A percentile compares a stretch with the other conserved stretches of the same genome.
phyloP scores from a whole-genome alignment of 768 basidiomycete species.

The Myochromella boudieri region DNA sequence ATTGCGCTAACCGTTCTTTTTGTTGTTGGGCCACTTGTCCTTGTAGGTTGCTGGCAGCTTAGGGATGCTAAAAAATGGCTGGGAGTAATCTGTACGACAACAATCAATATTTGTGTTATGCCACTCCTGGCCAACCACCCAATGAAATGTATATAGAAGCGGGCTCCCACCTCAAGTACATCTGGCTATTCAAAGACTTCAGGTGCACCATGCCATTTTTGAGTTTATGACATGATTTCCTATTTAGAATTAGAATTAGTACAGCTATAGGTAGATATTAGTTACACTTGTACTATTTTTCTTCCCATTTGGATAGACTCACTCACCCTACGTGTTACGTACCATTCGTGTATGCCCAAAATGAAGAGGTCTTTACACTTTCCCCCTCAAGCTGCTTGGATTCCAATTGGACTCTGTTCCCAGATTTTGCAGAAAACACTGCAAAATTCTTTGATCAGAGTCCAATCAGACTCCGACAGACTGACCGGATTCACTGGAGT shows the following conservation, averaged over 20 bases:
- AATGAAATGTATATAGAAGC: background rate
- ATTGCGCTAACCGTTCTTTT: conserved; percentile 56
- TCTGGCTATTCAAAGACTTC: conserved; percentile 81
- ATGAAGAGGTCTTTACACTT: too few species aligned
- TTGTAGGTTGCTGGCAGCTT: conserved; percentile 24
- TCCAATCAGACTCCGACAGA: too few species aligned
- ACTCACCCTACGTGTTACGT: conserved; percentile 60
- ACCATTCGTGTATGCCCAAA: conserved; percentile 84
- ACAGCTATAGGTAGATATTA: conserved; percentile 1
- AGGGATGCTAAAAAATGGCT: conserved; percentile 75
- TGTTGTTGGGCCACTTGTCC: conserved; percentile 41
- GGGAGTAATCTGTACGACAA: conserved; percentile 92
- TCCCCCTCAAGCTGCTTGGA: too few species aligned
- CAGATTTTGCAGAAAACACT: too few species aligned
- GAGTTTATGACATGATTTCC: conserved; percentile 65
- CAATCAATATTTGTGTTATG: conserved; percentile 97
- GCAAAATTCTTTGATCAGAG: too few species aligned
- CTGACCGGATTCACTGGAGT: too few species aligned
- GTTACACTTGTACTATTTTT: conserved; percentile 50
- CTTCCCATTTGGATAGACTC: conserved; percentile 59
- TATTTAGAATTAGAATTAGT: conserved; percentile 24
- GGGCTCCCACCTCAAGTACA: conserved; percentile 66
- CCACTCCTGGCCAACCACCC: conserved; percentile 50
- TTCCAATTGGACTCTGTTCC: too few species aligned
- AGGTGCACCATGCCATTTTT: conserved; percentile 84